Base-by-base conservation (phyloP, 2,329 filamentous ascomycete species). In the Ceratocystis colombiana region DNA sequence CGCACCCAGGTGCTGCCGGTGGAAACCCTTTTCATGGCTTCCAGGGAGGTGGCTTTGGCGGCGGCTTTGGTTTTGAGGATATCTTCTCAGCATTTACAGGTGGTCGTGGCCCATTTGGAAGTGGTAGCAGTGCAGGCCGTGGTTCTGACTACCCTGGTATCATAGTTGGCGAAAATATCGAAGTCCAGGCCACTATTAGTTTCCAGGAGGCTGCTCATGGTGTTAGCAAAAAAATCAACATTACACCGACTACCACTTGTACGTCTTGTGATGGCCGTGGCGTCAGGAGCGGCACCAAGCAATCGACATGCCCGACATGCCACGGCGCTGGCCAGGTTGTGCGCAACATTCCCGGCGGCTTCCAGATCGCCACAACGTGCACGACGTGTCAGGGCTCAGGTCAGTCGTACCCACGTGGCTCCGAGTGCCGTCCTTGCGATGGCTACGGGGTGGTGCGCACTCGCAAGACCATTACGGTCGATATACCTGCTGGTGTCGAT, bases 131-230 rank as follows among this genome's bases (percentile, higher is more conserved):
- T 70, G 81, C 74, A 67, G 77, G 80, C n/a, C 80, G 83, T 46
- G 85, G 82, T 65, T 87, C 88, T 10, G 94, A 94, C 73, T 84
- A 80, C 70, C 79, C 90, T 71, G 88, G 96, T 74, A 84, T 95
- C 22, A 74, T 96, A 71, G 88, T 96, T n/a, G 94, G 94, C 68
- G 91, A 97, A 70, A 91, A 96, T 74, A 96, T 99, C 72, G 93
- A 97, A 75, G 88, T 96, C 28, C 90, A 96, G 76, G 86, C 90
- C 62, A 94, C 84, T 74, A 93, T 99, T 71, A 91, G 88, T 0
- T 99, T 99, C 76, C 89, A 94, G 85, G 94, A 99, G 73, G 90
- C 94, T 5, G 94, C 94, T 8, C 96, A 95, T 76, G 94, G 94
- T 45, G 87, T 88, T 6, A 86, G 80, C 72, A 95, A 96, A 77